Base-by-base conservation (phyloP, 208 protist genomes). In the Leishmania aethiopica region DNA sequence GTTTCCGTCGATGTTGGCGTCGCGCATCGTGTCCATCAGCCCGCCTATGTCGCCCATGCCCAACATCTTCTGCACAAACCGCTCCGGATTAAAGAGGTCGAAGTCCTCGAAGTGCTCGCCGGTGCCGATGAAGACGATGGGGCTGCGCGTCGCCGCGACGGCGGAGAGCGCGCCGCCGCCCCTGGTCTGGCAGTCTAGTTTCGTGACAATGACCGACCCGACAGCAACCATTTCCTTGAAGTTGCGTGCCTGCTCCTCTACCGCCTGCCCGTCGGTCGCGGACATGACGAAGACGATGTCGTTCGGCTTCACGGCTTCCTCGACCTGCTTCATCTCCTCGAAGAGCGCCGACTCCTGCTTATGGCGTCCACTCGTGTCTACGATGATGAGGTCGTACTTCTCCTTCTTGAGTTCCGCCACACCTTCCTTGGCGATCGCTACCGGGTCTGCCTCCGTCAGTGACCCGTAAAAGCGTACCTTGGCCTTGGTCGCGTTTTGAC, bases 301-400 rank as follows among this genome's bases (percentile, higher is more conserved):
- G 84, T 99, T 96, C 42, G 99, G 99, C 82, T 96, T 84, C 47
- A 98, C 85, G 1, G 90, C 88, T 75, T 91, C 66, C 83, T 93
- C 83, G 15, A 98, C 89, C 86, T 99, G 94, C 86, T 99, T 92
- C 99, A 99, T 99, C 89, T 99, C 99, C 76, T 99, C 98, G 86
- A 99, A 99, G 11, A 99, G 92, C 1, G 94, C 95, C 15, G 86
- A 90, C 89, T 99, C 99, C 93, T 99, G 99, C 85, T 99, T 99
- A 89, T 99, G 99, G 6, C 99, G 91, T 57, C 99, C 99, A 62
- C 94, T 99, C 7, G 99, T 99, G 93, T 99, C 99, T 10, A 99
- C 98, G 75, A 99, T 99, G 84, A 99, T 99, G 57, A 99, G 93
- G 64, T 99, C 99, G 77, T 96, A 98, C 83, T 95, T 96, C 77